These are phyloP conservation scores for Fraxinus nigra DNA, from an alignment of 305 asterid species.

Conservation along the genomic window DNA sequence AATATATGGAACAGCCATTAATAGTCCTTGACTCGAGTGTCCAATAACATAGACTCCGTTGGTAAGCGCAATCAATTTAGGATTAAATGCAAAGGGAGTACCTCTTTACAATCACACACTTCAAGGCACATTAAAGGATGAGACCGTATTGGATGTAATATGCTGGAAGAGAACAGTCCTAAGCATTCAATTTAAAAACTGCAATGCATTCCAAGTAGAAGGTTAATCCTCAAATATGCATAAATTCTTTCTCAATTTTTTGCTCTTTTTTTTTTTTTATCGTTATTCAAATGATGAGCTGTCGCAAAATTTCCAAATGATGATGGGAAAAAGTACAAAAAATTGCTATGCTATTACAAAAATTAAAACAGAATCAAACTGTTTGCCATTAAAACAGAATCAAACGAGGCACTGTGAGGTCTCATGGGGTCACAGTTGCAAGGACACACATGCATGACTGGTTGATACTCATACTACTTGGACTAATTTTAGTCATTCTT, in stretches of 20 bases:
- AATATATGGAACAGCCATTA: background rate
- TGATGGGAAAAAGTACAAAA: background rate
- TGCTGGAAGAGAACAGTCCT: background rate
- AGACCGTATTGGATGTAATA: background rate
- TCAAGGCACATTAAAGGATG: background rate
- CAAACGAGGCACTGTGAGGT: conserved; percentile 40
- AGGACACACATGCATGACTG: conserved; percentile 76
- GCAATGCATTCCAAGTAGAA: background rate
- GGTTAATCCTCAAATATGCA: background rate
- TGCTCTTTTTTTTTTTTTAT: background rate
- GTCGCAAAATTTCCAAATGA: background rate
- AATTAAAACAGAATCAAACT: background rate
- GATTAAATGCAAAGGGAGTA: background rate
- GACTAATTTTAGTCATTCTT: conserved; percentile 32
- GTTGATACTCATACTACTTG: conserved; percentile 63
- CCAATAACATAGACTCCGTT: background rate
- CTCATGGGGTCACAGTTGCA: conserved; percentile 72
- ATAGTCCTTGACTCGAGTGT: background rate
- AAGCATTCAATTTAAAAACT: background rate
- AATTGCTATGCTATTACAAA: background rate
- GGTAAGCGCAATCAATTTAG: background rate
- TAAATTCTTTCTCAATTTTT: background rate
- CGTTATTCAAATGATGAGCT: background rate
- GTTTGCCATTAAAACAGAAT: too few species aligned
- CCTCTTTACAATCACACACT: background rate